phyloP scores from a whole-genome alignment of 2,329 filamentous ascomycete species.

The Sclerotinia spermophila region DNA sequence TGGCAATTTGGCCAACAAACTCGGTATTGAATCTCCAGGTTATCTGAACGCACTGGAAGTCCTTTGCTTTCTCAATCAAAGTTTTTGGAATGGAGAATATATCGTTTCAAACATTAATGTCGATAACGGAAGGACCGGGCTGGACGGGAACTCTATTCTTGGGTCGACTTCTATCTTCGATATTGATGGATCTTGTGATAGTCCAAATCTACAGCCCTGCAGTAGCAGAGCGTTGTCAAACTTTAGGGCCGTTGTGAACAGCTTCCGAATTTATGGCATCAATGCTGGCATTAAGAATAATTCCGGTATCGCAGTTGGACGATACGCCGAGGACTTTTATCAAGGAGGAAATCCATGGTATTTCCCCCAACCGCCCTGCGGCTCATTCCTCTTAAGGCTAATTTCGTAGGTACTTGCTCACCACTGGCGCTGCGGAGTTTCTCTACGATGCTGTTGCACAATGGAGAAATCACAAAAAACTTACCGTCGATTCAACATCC shows the following conservation, averaged over 20 bases:
- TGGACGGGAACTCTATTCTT: conserved; percentile 68
- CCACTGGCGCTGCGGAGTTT: conserved; percentile 73
- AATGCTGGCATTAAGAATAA: conserved; percentile 61
- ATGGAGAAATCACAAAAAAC: conserved; percentile 59
- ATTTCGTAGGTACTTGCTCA: conserved; percentile 55
- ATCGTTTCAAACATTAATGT: conserved; percentile 66
- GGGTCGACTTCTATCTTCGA: conserved; percentile 67
- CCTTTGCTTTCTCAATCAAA: conserved; percentile 66
- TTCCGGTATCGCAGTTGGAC: conserved; percentile 59
- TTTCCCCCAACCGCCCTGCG: background rate
- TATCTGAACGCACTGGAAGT: conserved; percentile 67
- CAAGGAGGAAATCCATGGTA: conserved; percentile 74
- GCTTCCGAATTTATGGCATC: conserved; percentile 66
- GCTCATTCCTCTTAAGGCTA: background rate
- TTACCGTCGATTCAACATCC: conserved; percentile 61
- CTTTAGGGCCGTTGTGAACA: conserved; percentile 70
- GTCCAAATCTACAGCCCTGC: conserved; percentile 67
- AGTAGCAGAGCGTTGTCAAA: conserved; percentile 59
- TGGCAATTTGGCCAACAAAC: conserved; percentile 56
- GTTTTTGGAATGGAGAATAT: conserved; percentile 67
- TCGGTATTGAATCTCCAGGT: conserved; percentile 56
- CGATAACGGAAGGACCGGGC: conserved; percentile 60
- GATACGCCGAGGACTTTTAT: conserved; percentile 70
- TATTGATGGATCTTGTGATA: conserved; percentile 62
- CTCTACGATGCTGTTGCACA: conserved; percentile 73